Base-by-base conservation (phyloP, 2,329 filamentous ascomycete genomes). In the Neopestalotiopsis rosae region DNA sequence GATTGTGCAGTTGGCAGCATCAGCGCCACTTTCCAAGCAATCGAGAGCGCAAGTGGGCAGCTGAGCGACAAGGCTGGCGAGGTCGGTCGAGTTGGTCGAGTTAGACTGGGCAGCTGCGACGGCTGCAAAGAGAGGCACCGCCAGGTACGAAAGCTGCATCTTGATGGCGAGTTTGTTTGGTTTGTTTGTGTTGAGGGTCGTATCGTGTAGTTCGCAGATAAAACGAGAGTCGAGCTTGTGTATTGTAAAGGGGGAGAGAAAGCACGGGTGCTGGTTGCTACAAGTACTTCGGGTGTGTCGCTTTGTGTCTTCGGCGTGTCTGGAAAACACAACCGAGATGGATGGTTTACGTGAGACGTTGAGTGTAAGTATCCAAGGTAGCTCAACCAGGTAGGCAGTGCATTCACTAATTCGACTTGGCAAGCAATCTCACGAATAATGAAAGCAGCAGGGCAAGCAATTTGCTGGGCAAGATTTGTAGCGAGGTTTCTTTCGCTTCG, bases 31-130 rank as follows among this genome's bases (percentile, higher is more conserved):
- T 12, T 64, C 38, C 56, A 77, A 71, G 64, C 78, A 79, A 2
- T 68, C 61, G 5, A 74, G 62, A 58, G 78, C 77, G 69, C 78
- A 79, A 49, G 67, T 42, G 13, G 78, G 78, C 7, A 79, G 70
- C 61, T 76, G 69, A 6, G 74, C 72, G 14, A 79, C 74, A 30
- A 77, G 72, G 42, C 72, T 72, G 3, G 78, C 71, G 17, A 79
- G 72, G 68, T 72, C 72, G 3, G 65, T 38, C 49, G 72, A 62
- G 14, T 65, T 72, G 20, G 57, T 24, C 66, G 74, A 73, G 34
- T 38, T 38, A 1, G 34, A 38, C 32, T 74, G 73, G 14, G 72
- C 72, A 13, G 70, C 61, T 9, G 68, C 72, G 45, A 72, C 63
- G 67, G 73, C 74, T 52, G 68, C 75, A 65, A 76, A 73, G 38